Evolutionary conservation across 805 yeast species (phyloP).

Genomic region (Nakazawaea populi): DNA sequence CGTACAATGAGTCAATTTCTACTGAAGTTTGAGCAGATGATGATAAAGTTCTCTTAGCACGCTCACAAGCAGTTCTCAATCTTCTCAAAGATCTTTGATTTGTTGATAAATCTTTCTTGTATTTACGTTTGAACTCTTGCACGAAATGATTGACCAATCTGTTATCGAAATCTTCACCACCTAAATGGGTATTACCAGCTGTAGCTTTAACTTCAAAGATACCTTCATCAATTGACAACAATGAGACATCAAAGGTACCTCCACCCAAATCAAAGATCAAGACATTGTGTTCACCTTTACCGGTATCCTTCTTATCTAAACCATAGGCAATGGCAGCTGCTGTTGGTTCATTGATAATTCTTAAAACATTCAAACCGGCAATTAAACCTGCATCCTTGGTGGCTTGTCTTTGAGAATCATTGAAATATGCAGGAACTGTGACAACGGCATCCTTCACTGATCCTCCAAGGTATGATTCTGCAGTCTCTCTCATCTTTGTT

Average conservation of each 20-base stretch:
- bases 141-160: slow-evolving; percentile 83
- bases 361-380: slow-evolving; percentile 68
- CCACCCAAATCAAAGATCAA: slow-evolving; percentile 78
- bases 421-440: slow-evolving; percentile 82
- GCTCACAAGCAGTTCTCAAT: slow-evolving; percentile 97
- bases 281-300: slow-evolving; percentile 40
- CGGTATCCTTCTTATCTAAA: slow-evolving; percentile 42
- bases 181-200: slow-evolving; percentile 79
- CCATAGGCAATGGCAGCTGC: slow-evolving; percentile 86
- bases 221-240: slow-evolving; percentile 72
- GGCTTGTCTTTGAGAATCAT: slow-evolving; percentile 78
- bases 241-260: slow-evolving; percentile 79
- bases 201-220: slow-evolving; percentile 80
- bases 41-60: slow-evolving; percentile 98
- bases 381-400: slow-evolving; percentile 74
- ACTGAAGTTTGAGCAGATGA: slow-evolving; percentile 93
- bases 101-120: slow-evolving; percentile 86
- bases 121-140: slow-evolving; percentile 95
- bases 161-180: slow-evolving; percentile 83
- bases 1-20: slow-evolving; percentile 91
- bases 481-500: slow-evolving; percentile 59
- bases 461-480: slow-evolving; percentile 50
- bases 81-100: slow-evolving; percentile 98
- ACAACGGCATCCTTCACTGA: slow-evolving; percentile 67
- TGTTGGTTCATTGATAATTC: slow-evolving; percentile 81